Base-by-base conservation (phyloP, 1,284 basidiomycete species). In the Rhodotorula sp. region DNA sequence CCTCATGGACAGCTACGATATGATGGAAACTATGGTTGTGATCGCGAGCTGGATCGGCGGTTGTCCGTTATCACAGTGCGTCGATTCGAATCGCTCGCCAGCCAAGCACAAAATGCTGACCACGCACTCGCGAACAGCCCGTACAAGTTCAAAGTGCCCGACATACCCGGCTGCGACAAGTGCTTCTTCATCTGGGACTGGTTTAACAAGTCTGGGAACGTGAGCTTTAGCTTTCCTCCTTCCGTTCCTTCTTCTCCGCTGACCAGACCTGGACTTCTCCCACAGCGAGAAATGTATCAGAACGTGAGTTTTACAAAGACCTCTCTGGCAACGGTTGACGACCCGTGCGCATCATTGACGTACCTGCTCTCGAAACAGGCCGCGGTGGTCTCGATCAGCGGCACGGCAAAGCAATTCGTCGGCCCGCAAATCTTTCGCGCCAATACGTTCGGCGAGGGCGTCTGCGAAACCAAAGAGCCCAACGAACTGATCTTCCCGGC, bases 171-270 rank as follows among this genome's bases (percentile, higher is more conserved):
- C 12, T 81, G 63, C 10, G 64, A 80, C 18, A 77, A 81, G 21
- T 31, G 31, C 48, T 62, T 82, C 45, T 82, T 84, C 64, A 75
- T 77, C 43, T 84, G 82, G 82, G 76, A 72, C 12, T 83, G 83
- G 83, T 81, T 81, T 76, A 83, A 83, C 57, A 19, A 59, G n/a
- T 55, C 61, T 0, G 70, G 70, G 10, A 72, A 70, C 21, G 54
- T 43, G 38, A 43, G 38, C 38, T 43, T 55, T 15, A 10, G 54
- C n/a, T 34, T 26, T 6, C n/a, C 5, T 34, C 12, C 18, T 8
- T 31, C 47, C 60, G 5, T 48, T 16, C 49, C 38, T 43, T 12
- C 47, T 52, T 50, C 28, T 16, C 28, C 60, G 12, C 21, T 14
- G 5, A 26, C 5, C 50, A 52, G 31, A 34, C 34, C 49, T 26